Conservation (phyloP, 2,329 filamentous ascomycete species). For the Phialophora tarda region DNA sequence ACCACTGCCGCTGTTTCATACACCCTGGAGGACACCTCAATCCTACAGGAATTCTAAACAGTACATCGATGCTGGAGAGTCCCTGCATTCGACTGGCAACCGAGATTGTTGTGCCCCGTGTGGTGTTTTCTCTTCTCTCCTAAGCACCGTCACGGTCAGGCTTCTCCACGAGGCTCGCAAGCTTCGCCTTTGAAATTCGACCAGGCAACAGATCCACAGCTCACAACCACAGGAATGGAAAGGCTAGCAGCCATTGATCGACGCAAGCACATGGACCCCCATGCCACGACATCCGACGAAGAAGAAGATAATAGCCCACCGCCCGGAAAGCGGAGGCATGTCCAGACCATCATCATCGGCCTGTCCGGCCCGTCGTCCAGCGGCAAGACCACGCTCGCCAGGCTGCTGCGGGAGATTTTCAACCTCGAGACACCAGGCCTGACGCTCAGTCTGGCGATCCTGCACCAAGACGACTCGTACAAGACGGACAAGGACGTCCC, state of each 20-base stretch:
- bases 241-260: background rate
- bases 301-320: background rate
- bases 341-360: slow-evolving; percentile 67
- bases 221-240: background rate
- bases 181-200: background rate
- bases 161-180: background rate
- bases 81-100: background rate
- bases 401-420: slow-evolving; percentile 82
- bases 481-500: slow-evolving; percentile 67
- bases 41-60: background rate
- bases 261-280: background rate
- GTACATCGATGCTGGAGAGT: background rate
- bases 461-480: slow-evolving; percentile 98
- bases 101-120: background rate
- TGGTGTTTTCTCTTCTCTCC: background rate
- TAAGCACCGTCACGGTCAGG: background rate
- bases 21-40: background rate
- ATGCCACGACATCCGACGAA: background rate
- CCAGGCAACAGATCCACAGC: background rate
- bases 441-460: slow-evolving; percentile 63
- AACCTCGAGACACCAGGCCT: slow-evolving; percentile 47
- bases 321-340: background rate
- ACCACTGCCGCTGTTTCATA: background rate
- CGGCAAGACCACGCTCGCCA: slow-evolving; percentile 91
- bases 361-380: slow-evolving; percentile 90